Evolutionary conservation across 441 rosid species (phyloP).

Genomic region (Gossypium trilobum): DNA sequence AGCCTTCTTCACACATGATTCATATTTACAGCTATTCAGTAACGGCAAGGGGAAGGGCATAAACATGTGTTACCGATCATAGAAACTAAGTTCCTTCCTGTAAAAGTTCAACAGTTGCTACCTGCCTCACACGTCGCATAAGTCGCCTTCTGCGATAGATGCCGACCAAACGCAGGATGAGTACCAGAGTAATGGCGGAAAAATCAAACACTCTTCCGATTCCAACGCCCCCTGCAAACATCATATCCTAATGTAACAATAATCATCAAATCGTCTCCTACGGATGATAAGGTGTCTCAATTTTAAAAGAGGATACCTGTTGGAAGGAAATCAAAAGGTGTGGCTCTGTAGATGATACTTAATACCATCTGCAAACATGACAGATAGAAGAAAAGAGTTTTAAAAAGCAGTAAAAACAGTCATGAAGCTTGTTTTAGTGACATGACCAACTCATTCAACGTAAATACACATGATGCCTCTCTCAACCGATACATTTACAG

Average conservation of each 20-base stretch:
- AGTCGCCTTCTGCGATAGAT: conserved; percentile 40
- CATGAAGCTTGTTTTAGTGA: not conserved
- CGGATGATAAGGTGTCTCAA: too few relatives aligned
- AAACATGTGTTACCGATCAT: not conserved
- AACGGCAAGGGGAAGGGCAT: not conserved
- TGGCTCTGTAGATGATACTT: conserved; percentile 47
- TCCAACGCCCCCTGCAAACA: conserved; percentile 42
- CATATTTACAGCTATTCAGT: not conserved
- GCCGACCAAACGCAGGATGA: conserved; percentile 56
- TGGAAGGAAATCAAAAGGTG: conserved; percentile 61
- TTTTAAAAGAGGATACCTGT: conserved; percentile 34
- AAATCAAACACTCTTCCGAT: conserved; percentile 52
- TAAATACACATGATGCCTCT: not conserved
- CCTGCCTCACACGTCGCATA: conserved; percentile 46
- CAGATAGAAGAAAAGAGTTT: not conserved
- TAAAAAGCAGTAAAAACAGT: not conserved
- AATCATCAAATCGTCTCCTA: not conserved
- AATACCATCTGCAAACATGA: conserved; percentile 46
- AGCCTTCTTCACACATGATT: not conserved
- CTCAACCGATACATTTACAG: not conserved
- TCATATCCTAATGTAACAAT: not conserved
- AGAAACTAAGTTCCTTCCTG: conserved; percentile 22
- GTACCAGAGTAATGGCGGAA: conserved; percentile 40
- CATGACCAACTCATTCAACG: not conserved
- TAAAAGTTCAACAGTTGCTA: conserved; percentile 36